A percentile compares a stretch with the other conserved stretches of the same genome.
These are phyloP conservation scores for Metarhizium anisopliae DNA, from an alignment of 2,329 filamentous ascomycete genomes.

Conservation along the genomic window DNA sequence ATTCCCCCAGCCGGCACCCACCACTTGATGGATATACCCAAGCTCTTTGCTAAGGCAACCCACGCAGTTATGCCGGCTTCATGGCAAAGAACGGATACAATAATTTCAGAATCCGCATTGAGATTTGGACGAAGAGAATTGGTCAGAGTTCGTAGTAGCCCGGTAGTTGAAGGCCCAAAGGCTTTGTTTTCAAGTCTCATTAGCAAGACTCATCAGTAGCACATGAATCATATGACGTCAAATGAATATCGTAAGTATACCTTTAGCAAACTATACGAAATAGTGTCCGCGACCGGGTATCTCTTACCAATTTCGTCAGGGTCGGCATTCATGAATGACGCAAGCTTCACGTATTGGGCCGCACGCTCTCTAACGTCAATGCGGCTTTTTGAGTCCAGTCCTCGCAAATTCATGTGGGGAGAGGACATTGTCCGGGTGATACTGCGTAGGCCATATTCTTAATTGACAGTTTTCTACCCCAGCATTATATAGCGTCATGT, in stretches of 20 bases:
- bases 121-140: conserved; percentile 36
- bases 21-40: not conserved
- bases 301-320: conserved; percentile 5
- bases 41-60: conserved; percentile 54
- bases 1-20: not conserved
- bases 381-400: conserved; percentile 6
- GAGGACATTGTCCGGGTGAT: conserved; percentile 7
- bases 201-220: not conserved
- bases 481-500: not conserved
- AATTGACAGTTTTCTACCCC: not conserved
- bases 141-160: conserved; percentile 64
- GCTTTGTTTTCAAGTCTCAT: not conserved
- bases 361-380: conserved; percentile 2
- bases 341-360: not conserved
- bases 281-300: not conserved
- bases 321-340: conserved; percentile 5
- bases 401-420: conserved; percentile 7
- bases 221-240: too few species aligned
- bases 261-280: too few species aligned
- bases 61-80: conserved; percentile 69
- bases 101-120: conserved; percentile 50
- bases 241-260: too few species aligned
- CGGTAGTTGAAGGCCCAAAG: conserved; percentile 64
- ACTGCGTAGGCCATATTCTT: not conserved
- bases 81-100: conserved; percentile 64